These are phyloP conservation scores for Comarum palustre DNA, from an alignment of 306 rosid genomes.

Conservation along the genomic window DNA sequence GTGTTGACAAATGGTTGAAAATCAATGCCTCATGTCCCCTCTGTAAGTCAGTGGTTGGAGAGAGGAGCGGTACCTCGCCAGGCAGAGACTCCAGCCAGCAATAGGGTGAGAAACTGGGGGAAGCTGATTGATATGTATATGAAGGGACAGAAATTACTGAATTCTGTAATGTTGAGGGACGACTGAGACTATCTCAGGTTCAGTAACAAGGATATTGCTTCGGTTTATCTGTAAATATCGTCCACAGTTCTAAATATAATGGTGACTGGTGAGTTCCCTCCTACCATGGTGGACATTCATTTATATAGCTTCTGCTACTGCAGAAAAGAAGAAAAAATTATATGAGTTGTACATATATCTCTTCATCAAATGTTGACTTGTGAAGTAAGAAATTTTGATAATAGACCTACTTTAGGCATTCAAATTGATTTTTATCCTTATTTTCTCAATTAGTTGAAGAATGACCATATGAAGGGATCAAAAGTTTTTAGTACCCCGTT, in stretches of 20 bases:
- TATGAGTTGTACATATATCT: background rate
- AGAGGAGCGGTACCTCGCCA: slow-evolving; percentile 23
- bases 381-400: too few species aligned
- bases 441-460: too few species aligned
- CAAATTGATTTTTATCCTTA: too few species aligned
- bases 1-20: slow-evolving; percentile 78
- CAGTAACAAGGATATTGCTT: background rate
- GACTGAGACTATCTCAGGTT: background rate
- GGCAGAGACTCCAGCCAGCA: slow-evolving; percentile 43
- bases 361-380: too few species aligned
- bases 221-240: background rate
- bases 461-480: too few species aligned
- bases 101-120: slow-evolving; percentile 12
- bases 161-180: slow-evolving; percentile 7
- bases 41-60: slow-evolving; percentile 57
- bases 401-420: too few species aligned
- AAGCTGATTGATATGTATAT: background rate
- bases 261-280: background rate
- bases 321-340: background rate
- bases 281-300: background rate
- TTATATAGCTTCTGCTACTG: background rate
- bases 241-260: background rate
- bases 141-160: slow-evolving; percentile 3
- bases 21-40: slow-evolving; percentile 74
- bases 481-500: too few species aligned